phyloP scores from a whole-genome alignment of 176 grass and related monocot species.

The Cocos nucifera region DNA sequence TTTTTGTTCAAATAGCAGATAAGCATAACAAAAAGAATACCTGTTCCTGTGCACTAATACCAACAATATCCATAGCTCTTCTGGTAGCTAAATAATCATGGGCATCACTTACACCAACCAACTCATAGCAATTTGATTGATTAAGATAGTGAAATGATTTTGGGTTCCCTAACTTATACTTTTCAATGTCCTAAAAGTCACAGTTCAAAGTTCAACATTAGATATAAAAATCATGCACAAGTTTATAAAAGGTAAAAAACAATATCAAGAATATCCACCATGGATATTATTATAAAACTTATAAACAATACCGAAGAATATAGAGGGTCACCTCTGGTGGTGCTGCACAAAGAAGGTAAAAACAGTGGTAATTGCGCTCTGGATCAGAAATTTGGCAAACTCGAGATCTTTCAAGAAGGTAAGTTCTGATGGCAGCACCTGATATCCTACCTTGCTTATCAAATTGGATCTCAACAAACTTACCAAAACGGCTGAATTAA shows the following conservation, averaged over 20 bases:
- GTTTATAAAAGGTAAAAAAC: too few relatives aligned
- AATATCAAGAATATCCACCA: too few relatives aligned
- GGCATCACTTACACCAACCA: slow-evolving; percentile 90
- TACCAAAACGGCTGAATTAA: slow-evolving; percentile 89
- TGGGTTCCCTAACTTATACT: slow-evolving; percentile 81
- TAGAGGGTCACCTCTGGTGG: slow-evolving; percentile 64
- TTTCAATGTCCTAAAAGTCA: slow-evolving; percentile 57
- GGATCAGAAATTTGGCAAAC: slow-evolving; percentile 96
- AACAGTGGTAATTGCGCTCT: slow-evolving; percentile 98
- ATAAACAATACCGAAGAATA: slow-evolving; percentile 21
- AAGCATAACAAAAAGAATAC: slow-evolving; percentile 33
- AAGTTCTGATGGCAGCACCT: slow-evolving; percentile 94
- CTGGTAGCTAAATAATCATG: slow-evolving; percentile 89
- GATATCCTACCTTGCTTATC: slow-evolving; percentile 95
- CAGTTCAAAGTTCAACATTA: too few relatives aligned
- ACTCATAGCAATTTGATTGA: slow-evolving; percentile 96
- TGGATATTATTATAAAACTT: not conserved
- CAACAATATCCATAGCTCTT: slow-evolving; percentile 99
- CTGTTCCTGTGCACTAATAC: slow-evolving; percentile 91
- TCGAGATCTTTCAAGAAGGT: slow-evolving; percentile 90
- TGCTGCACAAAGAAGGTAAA: slow-evolving; percentile 96
- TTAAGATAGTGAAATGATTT: slow-evolving; percentile 93
- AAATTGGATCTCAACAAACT: slow-evolving; percentile 99
- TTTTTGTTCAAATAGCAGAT: slow-evolving; percentile 11
- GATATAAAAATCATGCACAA: too few relatives aligned